These are phyloP conservation scores for Botrytis byssoidea DNA, from an alignment of 2,329 filamentous ascomycete species.

Conservation along the genomic window DNA sequence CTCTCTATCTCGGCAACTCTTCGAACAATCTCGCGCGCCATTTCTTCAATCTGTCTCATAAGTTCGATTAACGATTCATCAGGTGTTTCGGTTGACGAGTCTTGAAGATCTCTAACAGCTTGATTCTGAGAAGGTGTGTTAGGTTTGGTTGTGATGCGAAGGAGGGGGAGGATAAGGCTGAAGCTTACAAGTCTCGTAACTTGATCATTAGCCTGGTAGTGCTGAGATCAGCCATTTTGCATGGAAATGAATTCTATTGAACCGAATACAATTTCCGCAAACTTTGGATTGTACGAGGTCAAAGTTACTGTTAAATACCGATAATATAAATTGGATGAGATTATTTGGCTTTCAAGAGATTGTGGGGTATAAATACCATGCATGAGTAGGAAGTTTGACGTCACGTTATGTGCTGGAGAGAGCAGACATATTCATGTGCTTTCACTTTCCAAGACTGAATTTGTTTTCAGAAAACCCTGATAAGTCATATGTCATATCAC, in stretches of 20 bases:
- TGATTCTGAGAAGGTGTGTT: neutral
- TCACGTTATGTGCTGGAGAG: neutral
- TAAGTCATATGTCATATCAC: neutral
- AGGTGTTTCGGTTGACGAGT: neutral
- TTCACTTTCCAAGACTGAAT: neutral
- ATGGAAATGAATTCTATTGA: neutral
- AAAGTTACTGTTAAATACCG: neutral
- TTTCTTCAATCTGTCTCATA: neutral
- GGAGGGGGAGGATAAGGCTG: rapidly evolving
- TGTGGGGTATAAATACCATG: neutral
- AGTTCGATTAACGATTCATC: neutral
- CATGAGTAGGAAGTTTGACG: neutral
- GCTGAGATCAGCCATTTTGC: neutral
- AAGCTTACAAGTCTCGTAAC: neutral
- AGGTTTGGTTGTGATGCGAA: neutral
- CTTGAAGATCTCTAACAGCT: neutral
- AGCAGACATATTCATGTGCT: neutral
- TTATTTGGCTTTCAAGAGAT: neutral
- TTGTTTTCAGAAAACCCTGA: neutral
- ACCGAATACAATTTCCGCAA: no score
- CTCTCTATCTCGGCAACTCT: neutral
- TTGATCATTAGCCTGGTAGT: neutral
- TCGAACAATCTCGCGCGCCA: neutral
- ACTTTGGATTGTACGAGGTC: no score
- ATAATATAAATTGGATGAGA: neutral